A percentile compares a stretch with the other conserved stretches of the same genome.
Evolutionary conservation across 257 asterid species (phyloP).

Genomic region (Scutellaria baicalensis): DNA sequence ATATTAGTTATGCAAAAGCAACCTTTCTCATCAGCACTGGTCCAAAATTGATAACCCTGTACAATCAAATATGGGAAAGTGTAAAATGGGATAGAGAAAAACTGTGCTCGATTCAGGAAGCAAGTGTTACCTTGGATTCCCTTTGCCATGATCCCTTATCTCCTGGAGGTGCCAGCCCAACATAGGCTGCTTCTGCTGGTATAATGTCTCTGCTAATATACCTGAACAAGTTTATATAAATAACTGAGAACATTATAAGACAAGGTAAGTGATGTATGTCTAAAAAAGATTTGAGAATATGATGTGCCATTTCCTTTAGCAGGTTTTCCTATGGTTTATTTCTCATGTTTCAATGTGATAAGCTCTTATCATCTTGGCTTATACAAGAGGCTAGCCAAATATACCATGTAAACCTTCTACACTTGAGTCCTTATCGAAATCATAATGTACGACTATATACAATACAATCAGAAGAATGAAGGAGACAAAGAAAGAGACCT

Average conservation of each 20-base stretch:
- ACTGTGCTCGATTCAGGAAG: background rate
- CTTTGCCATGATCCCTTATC: conserved; percentile 69
- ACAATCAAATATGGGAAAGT: background rate
- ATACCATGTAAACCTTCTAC: background rate
- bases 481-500: conserved; percentile 26
- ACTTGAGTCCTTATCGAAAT: background rate
- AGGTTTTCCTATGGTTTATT: background rate
- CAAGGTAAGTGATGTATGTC: background rate
- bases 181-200: conserved; percentile 44
- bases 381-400: background rate
- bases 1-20: conserved; percentile 35
- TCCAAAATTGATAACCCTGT: conserved; percentile 86
- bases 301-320: background rate
- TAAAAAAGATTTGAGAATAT: background rate
- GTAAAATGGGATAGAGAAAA: background rate
- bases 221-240: conserved; percentile 20
- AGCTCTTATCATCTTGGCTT: background rate
- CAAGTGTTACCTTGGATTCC: conserved; percentile 49
- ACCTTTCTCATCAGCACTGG: conserved; percentile 41
- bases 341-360: background rate
- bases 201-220: conserved; percentile 23
- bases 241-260: background rate
- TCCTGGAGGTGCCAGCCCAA: conserved; percentile 68
- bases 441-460: background rate
- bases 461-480: background rate